These are phyloP conservation scores for Hanseniaspora gamundiae DNA, from an alignment of 1,139 yeast genomes.

Conservation along the genomic window DNA sequence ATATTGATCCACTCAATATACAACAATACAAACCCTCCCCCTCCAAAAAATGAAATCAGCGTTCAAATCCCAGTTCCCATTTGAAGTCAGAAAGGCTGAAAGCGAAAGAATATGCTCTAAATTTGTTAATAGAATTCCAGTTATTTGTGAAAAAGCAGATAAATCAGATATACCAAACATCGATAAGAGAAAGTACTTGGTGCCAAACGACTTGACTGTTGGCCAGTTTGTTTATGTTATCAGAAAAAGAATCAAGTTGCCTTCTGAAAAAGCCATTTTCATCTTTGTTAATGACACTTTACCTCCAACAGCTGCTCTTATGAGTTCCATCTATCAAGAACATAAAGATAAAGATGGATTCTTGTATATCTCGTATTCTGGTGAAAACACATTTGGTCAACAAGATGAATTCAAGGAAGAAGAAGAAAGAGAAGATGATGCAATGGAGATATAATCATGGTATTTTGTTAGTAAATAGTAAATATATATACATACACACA, in stretches of 20 bases:
- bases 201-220: conserved; percentile 90
- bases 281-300: conserved; percentile 91
- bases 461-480: too few species aligned
- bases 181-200: conserved; percentile 92
- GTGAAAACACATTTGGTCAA: conserved; percentile 72
- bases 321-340: conserved; percentile 89
- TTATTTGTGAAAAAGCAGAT: conserved; percentile 94
- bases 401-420: neutral
- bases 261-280: conserved; percentile 95
- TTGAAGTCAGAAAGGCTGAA: conserved; percentile 92
- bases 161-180: conserved; percentile 93
- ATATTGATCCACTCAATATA: conserved; percentile 2
- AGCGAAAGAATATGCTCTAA: conserved; percentile 84
- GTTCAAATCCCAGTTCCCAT: conserved; percentile 25
- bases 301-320: conserved; percentile 95
- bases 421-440: neutral
- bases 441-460: neutral
- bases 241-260: conserved; percentile 88
- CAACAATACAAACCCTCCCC: conserved; percentile 3
- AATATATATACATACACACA: too few species aligned
- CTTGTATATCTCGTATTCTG: conserved; percentile 82
- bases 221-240: conserved; percentile 97
- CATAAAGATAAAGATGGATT: conserved; percentile 97
- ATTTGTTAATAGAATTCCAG: conserved; percentile 88
- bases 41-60: conserved; percentile 20